These are phyloP conservation scores for Boechera divaricarpa DNA, from an alignment of 345 rosid species.

Conservation along the genomic window DNA sequence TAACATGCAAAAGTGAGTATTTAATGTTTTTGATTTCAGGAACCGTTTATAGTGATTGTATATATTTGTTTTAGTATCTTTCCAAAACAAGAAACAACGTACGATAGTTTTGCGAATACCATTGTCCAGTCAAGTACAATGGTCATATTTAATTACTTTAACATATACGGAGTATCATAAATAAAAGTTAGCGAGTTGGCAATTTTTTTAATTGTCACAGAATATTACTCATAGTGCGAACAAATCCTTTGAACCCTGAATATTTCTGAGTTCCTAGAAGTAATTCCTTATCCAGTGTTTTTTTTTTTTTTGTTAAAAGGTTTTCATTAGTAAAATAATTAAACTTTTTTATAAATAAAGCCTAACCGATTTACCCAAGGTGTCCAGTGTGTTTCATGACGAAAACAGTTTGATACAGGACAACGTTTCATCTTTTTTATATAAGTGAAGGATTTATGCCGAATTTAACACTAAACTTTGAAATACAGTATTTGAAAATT, in stretches of 20 bases:
- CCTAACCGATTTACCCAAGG: too few relatives aligned
- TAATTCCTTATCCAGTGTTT: neutral
- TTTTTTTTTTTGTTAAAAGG: neutral
- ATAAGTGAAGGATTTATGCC: neutral
- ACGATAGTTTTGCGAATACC: slow-evolving; percentile 34
- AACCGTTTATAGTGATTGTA: slow-evolving; percentile 7
- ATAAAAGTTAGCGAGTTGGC: neutral
- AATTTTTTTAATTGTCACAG: neutral
- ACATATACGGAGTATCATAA: neutral
- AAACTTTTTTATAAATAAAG: too few relatives aligned
- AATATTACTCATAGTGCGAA: neutral
- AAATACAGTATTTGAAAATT: too few relatives aligned
- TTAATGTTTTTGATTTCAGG: slow-evolving; percentile 19
- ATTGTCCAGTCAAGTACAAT: slow-evolving; percentile 16
- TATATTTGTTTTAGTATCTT: slow-evolving; percentile 19
- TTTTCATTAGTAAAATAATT: too few relatives aligned
- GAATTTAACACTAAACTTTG: neutral
- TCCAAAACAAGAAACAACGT: slow-evolving; percentile 26
- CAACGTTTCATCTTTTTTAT: neutral
- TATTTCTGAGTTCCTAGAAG: neutral
- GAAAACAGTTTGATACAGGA: neutral
- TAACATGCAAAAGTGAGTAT: slow-evolving; percentile 29
- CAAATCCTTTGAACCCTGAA: slow-evolving; percentile 15
- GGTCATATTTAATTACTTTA: neutral
- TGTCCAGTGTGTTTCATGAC: too few relatives aligned